Percentiles rank a stretch among this genome's conserved stretches.
These are phyloP conservation scores for Talaromyces sp. DNA, from an alignment of 2,329 filamentous ascomycete species.

Conservation along the genomic window DNA sequence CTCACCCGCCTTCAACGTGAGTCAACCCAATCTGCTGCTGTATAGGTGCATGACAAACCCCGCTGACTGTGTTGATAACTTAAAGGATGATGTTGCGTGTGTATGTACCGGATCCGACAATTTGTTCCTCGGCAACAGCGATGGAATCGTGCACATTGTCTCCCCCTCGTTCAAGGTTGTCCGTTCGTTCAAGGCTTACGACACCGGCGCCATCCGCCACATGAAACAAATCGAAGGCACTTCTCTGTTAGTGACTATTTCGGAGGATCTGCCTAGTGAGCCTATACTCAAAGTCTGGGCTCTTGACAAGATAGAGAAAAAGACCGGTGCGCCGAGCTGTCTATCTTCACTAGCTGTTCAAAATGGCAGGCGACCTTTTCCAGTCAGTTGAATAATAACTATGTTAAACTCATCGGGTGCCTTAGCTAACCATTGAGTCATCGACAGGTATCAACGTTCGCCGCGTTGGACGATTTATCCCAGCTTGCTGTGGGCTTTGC, in stretches of 20 bases:
- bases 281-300: constrained; percentile 97
- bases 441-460: constrained; percentile 67
- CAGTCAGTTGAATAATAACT: constrained; percentile 48
- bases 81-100: constrained; percentile 65
- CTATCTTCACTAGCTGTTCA: constrained; percentile 79
- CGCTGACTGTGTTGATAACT: constrained; percentile 5
- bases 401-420: too few relatives aligned
- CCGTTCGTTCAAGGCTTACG: constrained; percentile 81
- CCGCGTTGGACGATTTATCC: constrained; percentile 78
- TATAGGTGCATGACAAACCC: not conserved
- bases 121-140: constrained; percentile 79
- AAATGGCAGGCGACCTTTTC: constrained; percentile 88
- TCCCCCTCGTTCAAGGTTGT: constrained; percentile 82
- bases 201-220: constrained; percentile 70
- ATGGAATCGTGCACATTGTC: constrained; percentile 83
- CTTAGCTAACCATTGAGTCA: constrained; percentile 8
- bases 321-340: constrained; percentile 82
- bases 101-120: constrained; percentile 83
- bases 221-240: constrained; percentile 90
- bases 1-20: constrained; percentile 72
- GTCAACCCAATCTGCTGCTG: constrained; percentile 11
- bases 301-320: constrained; percentile 88
- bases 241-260: constrained; percentile 70
- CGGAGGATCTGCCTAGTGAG: constrained; percentile 82
- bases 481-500: constrained; percentile 94